Base-by-base conservation (phyloP, 352 stramenopile species). In the Phytophthora idaei region DNA sequence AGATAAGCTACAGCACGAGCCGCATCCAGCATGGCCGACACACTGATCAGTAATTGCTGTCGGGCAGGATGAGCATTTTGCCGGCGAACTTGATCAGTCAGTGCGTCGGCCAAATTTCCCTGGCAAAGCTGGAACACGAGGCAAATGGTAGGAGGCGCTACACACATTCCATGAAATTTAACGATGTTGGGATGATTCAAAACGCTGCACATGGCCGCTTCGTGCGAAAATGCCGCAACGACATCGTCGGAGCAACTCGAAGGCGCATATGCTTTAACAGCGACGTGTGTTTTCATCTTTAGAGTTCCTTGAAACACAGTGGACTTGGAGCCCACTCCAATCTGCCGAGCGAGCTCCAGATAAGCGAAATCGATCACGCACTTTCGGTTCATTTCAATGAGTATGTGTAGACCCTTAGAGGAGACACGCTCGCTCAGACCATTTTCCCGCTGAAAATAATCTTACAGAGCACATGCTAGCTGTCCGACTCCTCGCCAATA, bases 301-400 rank as follows among this genome's bases (percentile, higher is more conserved):
- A 84, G 52, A 1, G 47, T 70, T 29, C 73, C 77, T 58, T 78
- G 58, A 53, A 76, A 83, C 0, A 83, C 57, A 10, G 57, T 67
- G 1, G 74, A 72, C 12, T 49, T 76, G 0, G 61, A 61, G 0
- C 74, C 78, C 10, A 68, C 58, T 4, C 73, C 77, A 50, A 85
- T 64, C 27, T 68, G 66, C 3, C 57, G 52, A 17, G 66, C 48
- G n/a, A 87, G 47, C 8, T 80, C 63, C 29, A 87, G 46, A 45
- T 83, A 81, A 6, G 77, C 77, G 57, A 88, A 88, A 39, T 88
- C 79, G 28, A 88, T 83, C 36, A 88, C 64, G 50, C 72, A 67
- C 32, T 83, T 85, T 8, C 74, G 74, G 28, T 87, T 78, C 70
- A 82, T 75, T 45, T 86, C 78, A 49, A 87, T 85, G 12, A 85